phyloP scores from a whole-genome alignment of 2,329 filamentous ascomycete genomes.

The Bimuria novae-zelandiae region DNA sequence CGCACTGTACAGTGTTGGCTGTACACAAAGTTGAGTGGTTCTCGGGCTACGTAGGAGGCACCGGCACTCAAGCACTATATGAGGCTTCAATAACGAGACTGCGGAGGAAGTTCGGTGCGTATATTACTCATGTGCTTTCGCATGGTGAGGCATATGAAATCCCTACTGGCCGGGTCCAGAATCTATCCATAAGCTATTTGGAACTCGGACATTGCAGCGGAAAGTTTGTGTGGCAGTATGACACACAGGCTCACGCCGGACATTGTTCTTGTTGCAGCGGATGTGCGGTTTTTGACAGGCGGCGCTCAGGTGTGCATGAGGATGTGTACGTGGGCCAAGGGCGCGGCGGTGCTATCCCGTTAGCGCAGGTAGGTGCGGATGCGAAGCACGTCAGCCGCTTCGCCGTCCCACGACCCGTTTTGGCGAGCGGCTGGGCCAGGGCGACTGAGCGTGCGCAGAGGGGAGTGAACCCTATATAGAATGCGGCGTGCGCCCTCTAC shows the following conservation, averaged over 20 bases:
- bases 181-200: not conserved
- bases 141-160: conserved; percentile 1
- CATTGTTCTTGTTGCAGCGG: not conserved
- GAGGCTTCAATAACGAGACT: not conserved
- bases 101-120: not conserved
- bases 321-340: conserved; percentile 7
- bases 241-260: not conserved
- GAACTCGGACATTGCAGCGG: not conserved
- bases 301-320: conserved; percentile 5
- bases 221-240: not conserved
- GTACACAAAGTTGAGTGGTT: too few species aligned
- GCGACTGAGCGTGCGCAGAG: not conserved
- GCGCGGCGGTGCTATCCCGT: conserved; percentile 1
- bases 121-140: not conserved
- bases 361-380: not conserved
- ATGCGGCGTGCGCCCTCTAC: conserved; percentile 3
- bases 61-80: not conserved
- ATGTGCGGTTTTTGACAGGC: not conserved
- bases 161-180: conserved; percentile 4
- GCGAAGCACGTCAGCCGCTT: conserved; percentile 23
- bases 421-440: conserved; percentile 8
- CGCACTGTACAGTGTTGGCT: too few species aligned
- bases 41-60: too few species aligned
- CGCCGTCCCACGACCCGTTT: conserved; percentile 13
- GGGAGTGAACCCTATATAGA: conserved; percentile 26